Evolutionary conservation across 441 rosid genomes (phyloP), one percentile per base, ranked within the genome.

Genomic region (Dalechampia spathulata): DNA sequence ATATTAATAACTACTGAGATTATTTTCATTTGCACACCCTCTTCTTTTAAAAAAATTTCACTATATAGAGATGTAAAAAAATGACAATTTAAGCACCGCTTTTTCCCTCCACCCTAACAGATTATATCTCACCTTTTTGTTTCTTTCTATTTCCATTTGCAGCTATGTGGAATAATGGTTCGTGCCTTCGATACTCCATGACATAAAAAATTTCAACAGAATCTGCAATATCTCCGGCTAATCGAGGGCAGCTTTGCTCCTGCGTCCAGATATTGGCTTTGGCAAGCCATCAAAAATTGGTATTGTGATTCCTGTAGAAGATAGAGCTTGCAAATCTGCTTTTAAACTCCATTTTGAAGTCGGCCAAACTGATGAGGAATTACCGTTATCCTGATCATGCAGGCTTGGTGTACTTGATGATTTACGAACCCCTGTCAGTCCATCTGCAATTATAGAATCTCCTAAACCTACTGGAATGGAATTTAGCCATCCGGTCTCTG

Each of bases 201-300:
- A 41, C 37, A 16, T 48, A 57, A 54, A 46, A n/a, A 9, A 27
- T 50, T 47, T 42, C 40, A 56, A 8, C 19, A 53, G 15, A 49
- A 21, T 27, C 23, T 41, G 27, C 48, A 22, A 46, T 14, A 7
- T 2, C 20, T 14, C 7, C 32, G 49, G 34, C 72, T 81, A 87
- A 75, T 87, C 96, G 14, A 84, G 83, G 26, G 90, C 92, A 41
- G 90, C 77, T 67, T 87, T 87, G 76, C 69, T 65, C 68, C 68
- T 67, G 50, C 92, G 74, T 19, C 83, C 80, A 13, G 77, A 71
- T 19, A 82, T 72, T 41, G 96, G 86, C 73, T 74, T 79, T 2
- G 87, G 92, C 36, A 87, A 64, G 34, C 96, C 90, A 23, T 82
- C 86, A 60, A 87, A 84, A 28, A 84, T 73, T n/a, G 96, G 84